phyloP scores from a whole-genome alignment of 176 grass and related monocot genomes.

The Oryza punctata region DNA sequence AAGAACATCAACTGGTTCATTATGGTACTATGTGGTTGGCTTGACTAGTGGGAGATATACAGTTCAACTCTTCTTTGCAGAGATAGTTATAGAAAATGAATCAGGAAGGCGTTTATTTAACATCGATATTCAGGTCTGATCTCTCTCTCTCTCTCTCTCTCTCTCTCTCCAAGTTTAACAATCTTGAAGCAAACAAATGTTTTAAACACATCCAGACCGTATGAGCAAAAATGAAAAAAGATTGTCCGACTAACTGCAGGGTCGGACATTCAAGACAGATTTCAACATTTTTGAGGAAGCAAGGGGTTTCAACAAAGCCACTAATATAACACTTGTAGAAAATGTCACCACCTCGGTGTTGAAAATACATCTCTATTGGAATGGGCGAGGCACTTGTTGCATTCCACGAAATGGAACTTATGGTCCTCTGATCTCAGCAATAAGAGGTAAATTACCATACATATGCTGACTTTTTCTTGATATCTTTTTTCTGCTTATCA shows the following conservation, averaged over 20 bases:
- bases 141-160: background rate
- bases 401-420: constrained; percentile 57
- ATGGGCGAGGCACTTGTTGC: constrained; percentile 54
- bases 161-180: background rate
- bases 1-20: constrained; percentile 47
- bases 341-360: constrained; percentile 18
- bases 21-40: constrained; percentile 53
- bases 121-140: constrained; percentile 62
- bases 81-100: constrained; percentile 48
- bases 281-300: constrained; percentile 50
- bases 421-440: constrained; percentile 64
- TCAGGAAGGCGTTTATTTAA: constrained; percentile 53
- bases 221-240: background rate
- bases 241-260: constrained; percentile 21
- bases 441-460: constrained; percentile 28
- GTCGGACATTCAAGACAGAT: constrained; percentile 31
- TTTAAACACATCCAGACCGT: background rate
- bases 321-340: constrained; percentile 31
- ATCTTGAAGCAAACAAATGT: background rate
- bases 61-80: constrained; percentile 58
- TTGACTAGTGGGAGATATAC: constrained; percentile 43
- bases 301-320: constrained; percentile 5
- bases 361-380: constrained; percentile 64
- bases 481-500: background rate
- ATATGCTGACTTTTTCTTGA: background rate